phyloP scores from a whole-genome alignment of 2,329 filamentous ascomycete species.

The Pyricularia sp. region DNA sequence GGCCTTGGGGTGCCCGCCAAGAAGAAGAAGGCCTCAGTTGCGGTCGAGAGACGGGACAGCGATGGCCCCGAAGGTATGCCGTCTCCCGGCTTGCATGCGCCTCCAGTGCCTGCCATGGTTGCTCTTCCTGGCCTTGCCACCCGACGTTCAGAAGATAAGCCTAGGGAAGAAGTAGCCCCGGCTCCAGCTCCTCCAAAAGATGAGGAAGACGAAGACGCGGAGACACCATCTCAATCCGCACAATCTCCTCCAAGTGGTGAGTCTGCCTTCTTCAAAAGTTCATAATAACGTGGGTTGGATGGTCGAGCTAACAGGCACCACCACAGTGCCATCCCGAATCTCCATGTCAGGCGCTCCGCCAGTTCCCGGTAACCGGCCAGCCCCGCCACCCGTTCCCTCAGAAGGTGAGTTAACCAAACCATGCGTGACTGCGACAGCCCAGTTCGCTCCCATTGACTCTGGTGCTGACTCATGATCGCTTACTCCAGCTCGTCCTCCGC shows the following conservation, averaged over 20 bases:
- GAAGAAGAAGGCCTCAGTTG: conserved; percentile 36
- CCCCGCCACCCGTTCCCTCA: conserved; percentile 43
- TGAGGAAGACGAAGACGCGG: conserved; percentile 21
- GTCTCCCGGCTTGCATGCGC: conserved; percentile 30
- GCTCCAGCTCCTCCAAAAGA: conserved; percentile 8
- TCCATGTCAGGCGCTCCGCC: conserved; percentile 24
- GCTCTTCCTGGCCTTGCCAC: conserved; percentile 60
- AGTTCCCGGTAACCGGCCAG: conserved; percentile 36
- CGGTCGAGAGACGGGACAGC: conserved; percentile 25
- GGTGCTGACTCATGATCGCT: not conserved
- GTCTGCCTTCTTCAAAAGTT: not conserved
- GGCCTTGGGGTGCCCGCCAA: conserved; percentile 32
- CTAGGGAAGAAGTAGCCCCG: conserved; percentile 30
- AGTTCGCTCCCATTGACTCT: conserved; percentile 1
- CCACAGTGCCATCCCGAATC: not conserved
- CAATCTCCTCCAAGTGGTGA: conserved; percentile 11
- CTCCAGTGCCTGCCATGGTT: conserved; percentile 47
- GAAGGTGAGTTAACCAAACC: conserved; percentile 40
- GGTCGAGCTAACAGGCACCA: not conserved
- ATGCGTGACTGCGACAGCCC: conserved; percentile 13
- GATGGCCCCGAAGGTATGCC: conserved; percentile 32
- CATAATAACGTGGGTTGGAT: not conserved
- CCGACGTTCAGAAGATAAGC: conserved; percentile 30
- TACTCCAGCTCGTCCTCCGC: conserved; percentile 46
- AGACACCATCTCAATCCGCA: conserved; percentile 15